A percentile compares a stretch with the other conserved stretches of the same genome.
phyloP scores from a whole-genome alignment of 345 rosid species.

The Eucalyptus cloeziana region DNA sequence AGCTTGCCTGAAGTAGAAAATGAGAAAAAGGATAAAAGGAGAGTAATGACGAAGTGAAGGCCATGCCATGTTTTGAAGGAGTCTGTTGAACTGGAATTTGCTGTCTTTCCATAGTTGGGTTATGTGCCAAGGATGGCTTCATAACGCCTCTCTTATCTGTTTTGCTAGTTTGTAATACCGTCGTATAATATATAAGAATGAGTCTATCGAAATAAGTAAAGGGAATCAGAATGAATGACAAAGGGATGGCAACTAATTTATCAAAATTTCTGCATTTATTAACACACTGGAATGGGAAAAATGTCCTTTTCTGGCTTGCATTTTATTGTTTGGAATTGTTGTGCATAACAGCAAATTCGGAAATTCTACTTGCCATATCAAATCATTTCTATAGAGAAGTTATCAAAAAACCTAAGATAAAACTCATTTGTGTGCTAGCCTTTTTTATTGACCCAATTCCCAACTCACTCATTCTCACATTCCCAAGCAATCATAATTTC shows the following conservation, averaged over 20 bases:
- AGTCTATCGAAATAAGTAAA: neutral
- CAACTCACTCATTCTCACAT: too few species aligned
- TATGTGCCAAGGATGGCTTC: neutral
- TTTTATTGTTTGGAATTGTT: neutral
- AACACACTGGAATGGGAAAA: neutral
- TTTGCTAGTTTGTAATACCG: neutral
- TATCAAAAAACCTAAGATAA: neutral
- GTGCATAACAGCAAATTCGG: neutral
- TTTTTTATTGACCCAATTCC: neutral
- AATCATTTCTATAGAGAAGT: neutral
- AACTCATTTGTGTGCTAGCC: neutral
- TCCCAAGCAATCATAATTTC: neutral
- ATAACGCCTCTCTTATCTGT: neutral
- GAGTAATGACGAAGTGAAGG: neutral
- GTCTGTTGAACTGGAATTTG: neutral
- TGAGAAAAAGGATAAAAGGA: neutral
- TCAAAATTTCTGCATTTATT: neutral
- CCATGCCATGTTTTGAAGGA: neutral
- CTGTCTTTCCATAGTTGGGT: neutral
- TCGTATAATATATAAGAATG: neutral
- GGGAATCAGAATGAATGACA: rapidly evolving
- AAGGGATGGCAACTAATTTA: neutral
- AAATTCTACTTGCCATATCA: neutral
- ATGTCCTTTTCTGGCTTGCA: neutral
- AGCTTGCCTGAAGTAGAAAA: neutral